Percentiles rank a stretch among this genome's conserved stretches.
Conservation (phyloP, 78 protist genomes). For the Polysphondylium violaceum region DNA sequence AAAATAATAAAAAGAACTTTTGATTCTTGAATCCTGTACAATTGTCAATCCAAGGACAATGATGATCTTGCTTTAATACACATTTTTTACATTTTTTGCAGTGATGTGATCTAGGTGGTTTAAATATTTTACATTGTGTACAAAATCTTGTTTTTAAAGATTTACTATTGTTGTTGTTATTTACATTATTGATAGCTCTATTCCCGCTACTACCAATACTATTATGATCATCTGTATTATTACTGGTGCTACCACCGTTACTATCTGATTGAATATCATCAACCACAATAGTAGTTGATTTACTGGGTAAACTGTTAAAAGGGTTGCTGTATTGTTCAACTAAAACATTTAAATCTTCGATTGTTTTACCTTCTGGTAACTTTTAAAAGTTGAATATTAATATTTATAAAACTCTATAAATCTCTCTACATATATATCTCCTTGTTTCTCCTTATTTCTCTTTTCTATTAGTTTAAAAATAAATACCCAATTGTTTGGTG, state of each 20-base stretch:
- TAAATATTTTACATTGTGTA: conserved; percentile 32
- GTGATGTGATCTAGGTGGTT: conserved; percentile 91
- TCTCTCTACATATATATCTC: background rate
- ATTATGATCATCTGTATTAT: background rate
- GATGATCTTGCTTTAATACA: conserved; percentile 93
- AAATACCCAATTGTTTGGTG: background rate
- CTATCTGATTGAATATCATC: too few species aligned
- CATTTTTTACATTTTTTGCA: conserved; percentile 91
- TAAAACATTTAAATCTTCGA: conserved; percentile 1
- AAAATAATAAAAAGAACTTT: conserved; percentile 28
- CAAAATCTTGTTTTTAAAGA: conserved; percentile 13
- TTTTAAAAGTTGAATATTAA: background rate
- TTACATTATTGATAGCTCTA: background rate
- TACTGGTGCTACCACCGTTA: too few species aligned
- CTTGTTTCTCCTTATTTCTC: too few species aligned
- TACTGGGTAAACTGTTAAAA: too few species aligned
- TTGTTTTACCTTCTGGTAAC: conserved; percentile 43
- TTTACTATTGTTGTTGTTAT: background rate
- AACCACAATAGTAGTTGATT: too few species aligned
- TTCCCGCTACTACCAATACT: background rate
- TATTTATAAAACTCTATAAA: background rate
- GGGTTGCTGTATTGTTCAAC: conserved; percentile 24
- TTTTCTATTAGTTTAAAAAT: background rate
- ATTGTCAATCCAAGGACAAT: conserved; percentile 91
- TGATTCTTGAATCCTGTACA: conserved; percentile 65